phyloP scores from a whole-genome alignment of 2,329 filamentous ascomycete species.

The Diaporthe velutina region DNA sequence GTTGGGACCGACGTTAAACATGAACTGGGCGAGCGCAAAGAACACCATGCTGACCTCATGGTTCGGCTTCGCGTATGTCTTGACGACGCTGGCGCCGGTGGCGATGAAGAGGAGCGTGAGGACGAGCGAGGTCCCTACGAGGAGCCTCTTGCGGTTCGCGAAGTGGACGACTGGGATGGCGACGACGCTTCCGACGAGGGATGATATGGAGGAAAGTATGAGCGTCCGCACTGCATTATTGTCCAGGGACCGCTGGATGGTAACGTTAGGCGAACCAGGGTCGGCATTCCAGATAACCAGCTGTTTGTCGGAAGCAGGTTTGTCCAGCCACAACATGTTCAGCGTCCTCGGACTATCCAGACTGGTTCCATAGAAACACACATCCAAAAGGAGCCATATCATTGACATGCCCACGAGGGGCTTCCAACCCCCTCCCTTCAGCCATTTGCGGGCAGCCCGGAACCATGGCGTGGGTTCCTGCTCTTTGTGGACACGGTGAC shows the following conservation, averaged over 20 bases:
- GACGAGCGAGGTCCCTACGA: conserved; percentile 35
- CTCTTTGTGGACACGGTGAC: neutral
- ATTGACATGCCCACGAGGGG: conserved; percentile 55
- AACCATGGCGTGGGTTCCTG: conserved; percentile 36
- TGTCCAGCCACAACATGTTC: conserved; percentile 53
- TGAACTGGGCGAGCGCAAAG: conserved; percentile 45
- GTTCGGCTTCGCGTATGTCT: conserved; percentile 37
- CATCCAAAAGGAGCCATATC: conserved; percentile 67
- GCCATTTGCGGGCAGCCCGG: conserved; percentile 43
- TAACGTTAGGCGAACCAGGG: conserved; percentile 40
- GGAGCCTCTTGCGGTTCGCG: conserved; percentile 38
- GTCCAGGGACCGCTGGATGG: conserved; percentile 39
- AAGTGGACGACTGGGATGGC: conserved; percentile 40
- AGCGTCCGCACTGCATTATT: conserved; percentile 31
- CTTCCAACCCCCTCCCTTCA: conserved; percentile 46
- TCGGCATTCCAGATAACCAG: conserved; percentile 42
- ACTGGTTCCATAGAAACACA: conserved; percentile 67
- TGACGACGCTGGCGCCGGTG: conserved; percentile 41
- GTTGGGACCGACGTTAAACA: conserved; percentile 49
- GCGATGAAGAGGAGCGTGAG: conserved; percentile 40
- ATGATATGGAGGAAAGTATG: conserved; percentile 37
- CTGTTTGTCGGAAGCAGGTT: neutral
- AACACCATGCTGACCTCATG: conserved; percentile 39
- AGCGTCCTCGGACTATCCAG: conserved; percentile 57
- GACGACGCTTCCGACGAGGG: conserved; percentile 39